Conservation (phyloP, 2,329 filamentous ascomycete species). For the Botrytis byssoidea region DNA sequence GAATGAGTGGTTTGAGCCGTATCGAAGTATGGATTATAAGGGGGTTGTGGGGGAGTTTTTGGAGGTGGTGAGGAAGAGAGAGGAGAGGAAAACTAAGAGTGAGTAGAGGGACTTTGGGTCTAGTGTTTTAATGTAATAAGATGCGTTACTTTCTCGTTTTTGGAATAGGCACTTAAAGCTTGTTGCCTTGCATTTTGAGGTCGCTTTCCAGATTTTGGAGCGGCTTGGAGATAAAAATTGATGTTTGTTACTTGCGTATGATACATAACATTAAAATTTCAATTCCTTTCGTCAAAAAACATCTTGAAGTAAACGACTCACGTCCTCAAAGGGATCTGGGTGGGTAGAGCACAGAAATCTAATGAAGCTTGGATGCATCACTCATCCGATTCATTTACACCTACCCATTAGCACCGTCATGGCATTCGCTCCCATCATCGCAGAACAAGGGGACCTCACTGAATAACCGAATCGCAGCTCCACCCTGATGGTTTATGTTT, state of each 20-base stretch:
- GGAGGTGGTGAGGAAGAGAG: constrained; percentile 1
- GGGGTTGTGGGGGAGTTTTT: constrained; percentile 22
- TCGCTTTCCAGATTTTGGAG: neutral
- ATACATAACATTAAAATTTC: accelerated
- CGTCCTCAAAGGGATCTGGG: too few relatives aligned
- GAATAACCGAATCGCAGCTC: neutral
- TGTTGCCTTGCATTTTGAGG: neutral
- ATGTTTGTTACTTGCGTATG: neutral
- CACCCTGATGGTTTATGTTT: neutral
- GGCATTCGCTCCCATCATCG: accelerated
- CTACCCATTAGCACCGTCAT: neutral
- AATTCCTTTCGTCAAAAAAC: too few relatives aligned
- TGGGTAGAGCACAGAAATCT: neutral
- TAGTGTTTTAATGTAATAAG: too few relatives aligned
- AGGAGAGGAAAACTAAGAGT: neutral
- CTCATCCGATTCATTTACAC: neutral
- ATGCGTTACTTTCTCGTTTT: neutral
- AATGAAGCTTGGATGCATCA: neutral
- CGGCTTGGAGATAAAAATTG: neutral
- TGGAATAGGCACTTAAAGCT: neutral
- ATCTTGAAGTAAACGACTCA: too few relatives aligned
- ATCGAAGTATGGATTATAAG: constrained; percentile 21
- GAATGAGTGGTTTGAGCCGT: constrained; percentile 24
- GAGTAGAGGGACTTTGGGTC: neutral
- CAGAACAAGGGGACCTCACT: neutral